phyloP scores from a whole-genome alignment of 208 protist species.

The Leishmania tropica region DNA sequence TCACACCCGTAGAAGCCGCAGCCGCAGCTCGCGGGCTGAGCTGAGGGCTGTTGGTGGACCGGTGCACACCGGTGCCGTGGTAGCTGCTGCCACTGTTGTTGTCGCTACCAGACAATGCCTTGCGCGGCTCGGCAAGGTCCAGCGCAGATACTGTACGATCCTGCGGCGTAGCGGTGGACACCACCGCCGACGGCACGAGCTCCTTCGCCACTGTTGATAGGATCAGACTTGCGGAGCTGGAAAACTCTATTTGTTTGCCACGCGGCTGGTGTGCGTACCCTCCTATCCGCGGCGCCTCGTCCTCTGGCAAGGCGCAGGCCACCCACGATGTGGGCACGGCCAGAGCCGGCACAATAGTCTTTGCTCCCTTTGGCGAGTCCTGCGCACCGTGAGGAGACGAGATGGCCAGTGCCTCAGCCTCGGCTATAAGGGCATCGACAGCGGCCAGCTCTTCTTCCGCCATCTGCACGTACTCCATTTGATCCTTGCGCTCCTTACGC shows the following conservation, averaged over 20 bases:
- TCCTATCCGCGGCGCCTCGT: constrained; percentile 1
- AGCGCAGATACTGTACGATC: background rate
- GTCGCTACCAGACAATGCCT: background rate
- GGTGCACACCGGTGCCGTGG: background rate
- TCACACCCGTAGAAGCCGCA: background rate
- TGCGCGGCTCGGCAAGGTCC: background rate
- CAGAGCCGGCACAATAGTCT: constrained; percentile 7
- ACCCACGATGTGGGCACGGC: constrained; percentile 14
- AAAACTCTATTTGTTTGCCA: constrained; percentile 6
- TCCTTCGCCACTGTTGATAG: background rate
- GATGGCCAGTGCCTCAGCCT: constrained; percentile 7
- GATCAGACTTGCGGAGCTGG: background rate
- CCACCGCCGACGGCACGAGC: background rate
- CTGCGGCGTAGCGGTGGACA: background rate
- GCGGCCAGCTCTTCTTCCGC: constrained; percentile 44
- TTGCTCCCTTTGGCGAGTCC: background rate
- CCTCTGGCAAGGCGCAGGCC: constrained; percentile 10
- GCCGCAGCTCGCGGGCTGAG: background rate
- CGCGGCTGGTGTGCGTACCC: constrained; percentile 8
- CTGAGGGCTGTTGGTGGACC: background rate
- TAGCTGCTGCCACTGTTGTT: background rate
- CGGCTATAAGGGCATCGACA: constrained; percentile 31
- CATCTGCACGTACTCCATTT: constrained; percentile 42
- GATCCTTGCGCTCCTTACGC: constrained; percentile 30
- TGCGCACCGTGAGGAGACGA: background rate